Percentiles rank a stretch among this genome's conserved stretches.
Conservation (phyloP, 2,329 filamentous ascomycete species). For the Apiospora koreana region DNA sequence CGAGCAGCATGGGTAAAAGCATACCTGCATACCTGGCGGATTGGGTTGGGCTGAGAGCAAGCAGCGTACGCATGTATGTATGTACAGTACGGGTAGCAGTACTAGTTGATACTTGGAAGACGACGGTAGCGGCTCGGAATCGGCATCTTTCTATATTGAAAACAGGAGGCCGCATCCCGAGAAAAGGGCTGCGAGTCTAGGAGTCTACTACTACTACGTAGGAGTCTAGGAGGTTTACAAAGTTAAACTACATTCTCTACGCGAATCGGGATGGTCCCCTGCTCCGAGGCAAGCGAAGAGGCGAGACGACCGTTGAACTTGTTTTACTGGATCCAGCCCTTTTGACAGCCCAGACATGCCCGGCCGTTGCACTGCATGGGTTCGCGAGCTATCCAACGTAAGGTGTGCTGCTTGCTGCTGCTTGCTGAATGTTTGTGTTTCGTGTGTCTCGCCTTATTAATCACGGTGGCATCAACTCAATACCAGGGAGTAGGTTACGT, state of each 20-base stretch:
- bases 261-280: slow-evolving; percentile 7
- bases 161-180: background rate
- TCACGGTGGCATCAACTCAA: slow-evolving; percentile 5
- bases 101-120: background rate
- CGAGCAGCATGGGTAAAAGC: background rate
- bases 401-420: background rate
- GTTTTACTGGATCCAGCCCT: slow-evolving; percentile 1
- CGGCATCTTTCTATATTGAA: background rate
- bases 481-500: background rate
- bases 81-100: background rate
- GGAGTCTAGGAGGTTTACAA: background rate
- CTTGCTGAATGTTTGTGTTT: background rate
- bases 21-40: too few species aligned
- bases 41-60: too few species aligned
- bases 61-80: too few species aligned
- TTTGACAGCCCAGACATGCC: slow-evolving; percentile 10
- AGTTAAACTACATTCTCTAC: background rate
- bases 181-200: background rate
- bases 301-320: slow-evolving; percentile 9
- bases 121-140: too few species aligned
- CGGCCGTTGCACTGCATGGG: slow-evolving; percentile 12
- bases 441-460: slow-evolving; percentile 7
- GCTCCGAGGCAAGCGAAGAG: slow-evolving; percentile 5
- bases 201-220: too few species aligned
- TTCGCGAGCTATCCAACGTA: background rate